phyloP scores from a whole-genome alignment of 441 rosid species.

The Manihot esculenta region DNA sequence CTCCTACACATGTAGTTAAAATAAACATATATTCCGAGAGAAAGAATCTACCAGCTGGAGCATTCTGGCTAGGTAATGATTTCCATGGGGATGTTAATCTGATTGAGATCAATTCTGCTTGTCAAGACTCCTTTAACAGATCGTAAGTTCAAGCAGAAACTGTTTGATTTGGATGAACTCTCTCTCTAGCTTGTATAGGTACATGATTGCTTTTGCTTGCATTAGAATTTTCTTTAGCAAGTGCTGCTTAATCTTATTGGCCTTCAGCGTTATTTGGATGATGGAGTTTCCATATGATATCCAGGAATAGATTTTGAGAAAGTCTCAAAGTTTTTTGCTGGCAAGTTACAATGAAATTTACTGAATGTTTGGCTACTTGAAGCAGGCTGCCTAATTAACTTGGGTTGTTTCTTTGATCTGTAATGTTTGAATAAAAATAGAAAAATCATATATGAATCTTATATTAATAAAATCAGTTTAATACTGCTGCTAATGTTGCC shows the following conservation, averaged over 20 bases:
- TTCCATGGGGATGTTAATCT: conserved; percentile 40
- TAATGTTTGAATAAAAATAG: neutral
- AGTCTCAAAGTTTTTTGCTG: neutral
- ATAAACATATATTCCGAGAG: conserved; percentile 57
- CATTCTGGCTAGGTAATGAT: conserved; percentile 69
- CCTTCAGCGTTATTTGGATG: neutral
- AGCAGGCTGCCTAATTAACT: neutral
- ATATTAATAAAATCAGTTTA: neutral
- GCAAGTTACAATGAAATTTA: neutral
- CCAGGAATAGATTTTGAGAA: neutral
- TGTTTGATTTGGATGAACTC: neutral
- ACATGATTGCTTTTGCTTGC: neutral
- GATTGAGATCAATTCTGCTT: conserved; percentile 69
- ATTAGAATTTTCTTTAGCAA: conserved; percentile 6
- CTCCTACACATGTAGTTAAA: conserved; percentile 85
- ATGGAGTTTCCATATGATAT: conserved; percentile 4
- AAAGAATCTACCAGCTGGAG: conserved; percentile 78
- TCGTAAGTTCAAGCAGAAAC: conserved; percentile 48
- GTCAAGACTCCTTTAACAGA: conserved; percentile 60
- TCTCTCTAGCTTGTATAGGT: conserved; percentile 1
- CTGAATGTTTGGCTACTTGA: neutral
- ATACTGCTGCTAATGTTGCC: neutral
- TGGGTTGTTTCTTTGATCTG: neutral
- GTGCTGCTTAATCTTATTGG: conserved; percentile 1
- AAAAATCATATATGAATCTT: neutral